These are phyloP conservation scores for Betula pendula DNA, from an alignment of 306 rosid species.

Conservation along the genomic window DNA sequence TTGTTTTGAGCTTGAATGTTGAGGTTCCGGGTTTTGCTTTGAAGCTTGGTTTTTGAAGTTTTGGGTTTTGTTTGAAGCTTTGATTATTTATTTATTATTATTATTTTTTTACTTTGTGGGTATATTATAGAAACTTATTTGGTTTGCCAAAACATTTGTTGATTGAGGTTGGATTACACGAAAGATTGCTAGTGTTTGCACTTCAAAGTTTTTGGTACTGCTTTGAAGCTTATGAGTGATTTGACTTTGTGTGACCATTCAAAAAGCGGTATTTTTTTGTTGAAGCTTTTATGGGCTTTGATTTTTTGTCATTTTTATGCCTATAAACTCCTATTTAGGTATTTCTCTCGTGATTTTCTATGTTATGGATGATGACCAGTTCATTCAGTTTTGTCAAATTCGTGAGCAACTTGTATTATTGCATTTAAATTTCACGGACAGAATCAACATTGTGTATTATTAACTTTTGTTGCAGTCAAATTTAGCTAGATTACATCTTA, in stretches of 20 bases:
- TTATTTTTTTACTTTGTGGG: not conserved
- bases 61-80: slow-evolving; percentile 16
- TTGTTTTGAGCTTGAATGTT: too few species aligned
- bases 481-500: not conserved
- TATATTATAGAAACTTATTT: too few species aligned
- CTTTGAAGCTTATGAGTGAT: slow-evolving; percentile 37
- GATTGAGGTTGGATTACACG: slow-evolving; percentile 18
- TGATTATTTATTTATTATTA: slow-evolving; percentile 14
- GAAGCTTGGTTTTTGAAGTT: too few species aligned
- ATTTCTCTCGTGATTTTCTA: not conserved
- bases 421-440: not conserved
- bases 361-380: not conserved
- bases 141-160: slow-evolving; percentile 6
- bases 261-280: slow-evolving; percentile 16
- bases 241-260: slow-evolving; percentile 37
- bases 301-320: too few species aligned
- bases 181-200: slow-evolving; percentile 14
- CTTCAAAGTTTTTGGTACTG: slow-evolving; percentile 24
- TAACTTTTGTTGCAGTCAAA: not conserved
- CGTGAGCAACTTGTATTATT: not conserved
- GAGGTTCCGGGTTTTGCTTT: too few species aligned
- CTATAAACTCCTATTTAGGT: too few species aligned
- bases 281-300: slow-evolving; percentile 4
- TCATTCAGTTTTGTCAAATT: not conserved
- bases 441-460: not conserved